Base-by-base conservation (phyloP, 2,329 filamentous ascomycete genomes). In the Claviceps sp. region DNA sequence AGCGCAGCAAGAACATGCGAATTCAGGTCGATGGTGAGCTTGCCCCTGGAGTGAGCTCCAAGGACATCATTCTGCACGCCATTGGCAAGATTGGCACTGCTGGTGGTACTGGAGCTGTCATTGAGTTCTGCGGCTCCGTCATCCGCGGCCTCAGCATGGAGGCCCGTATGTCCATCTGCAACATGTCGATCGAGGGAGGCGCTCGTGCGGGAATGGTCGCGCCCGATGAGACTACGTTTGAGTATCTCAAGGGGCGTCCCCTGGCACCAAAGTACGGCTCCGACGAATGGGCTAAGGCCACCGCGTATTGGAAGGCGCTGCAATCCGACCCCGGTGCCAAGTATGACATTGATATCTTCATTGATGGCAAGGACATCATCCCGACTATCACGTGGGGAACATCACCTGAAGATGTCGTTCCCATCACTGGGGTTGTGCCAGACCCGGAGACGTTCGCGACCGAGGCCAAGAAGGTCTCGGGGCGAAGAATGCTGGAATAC, bases 101-200 rank as follows among this genome's bases (percentile, higher is more conserved):
- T 55, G 93, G 91, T 67, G 93, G 93, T 61, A 97, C 85, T 52
- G 90, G 91, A 56, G 84, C 86, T 50, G 93, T 97, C 58, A 96
- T 98, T 62, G 93, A 98, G 73, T 98, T 91, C 74, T 95, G 89
- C 65, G 93, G 93, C 55, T 95, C 90, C 50, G 88, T 93, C 55
- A 96, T 98, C 65, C 83, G 88, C 60, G 73, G 71, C 55, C 76
- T 97, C 61, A 95, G 88, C 70, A 95, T 98, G 81, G 93, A 97
- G 71, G 93, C 91, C 44, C 83, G 93, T 60, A 97, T 98, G 93
- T 96, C 90, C 57, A 95, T 98, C 67, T 97, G 93, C 76, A 98
- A 98, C 75, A 97, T 97, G 93, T 89, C 90, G 14, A 96, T 97
- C 60, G 93, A 98, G 75, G 93, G 78, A 60, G 93, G 93, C 70